These are phyloP conservation scores for Quercus lobata DNA, from an alignment of 331 rosid species.

Conservation along the genomic window DNA sequence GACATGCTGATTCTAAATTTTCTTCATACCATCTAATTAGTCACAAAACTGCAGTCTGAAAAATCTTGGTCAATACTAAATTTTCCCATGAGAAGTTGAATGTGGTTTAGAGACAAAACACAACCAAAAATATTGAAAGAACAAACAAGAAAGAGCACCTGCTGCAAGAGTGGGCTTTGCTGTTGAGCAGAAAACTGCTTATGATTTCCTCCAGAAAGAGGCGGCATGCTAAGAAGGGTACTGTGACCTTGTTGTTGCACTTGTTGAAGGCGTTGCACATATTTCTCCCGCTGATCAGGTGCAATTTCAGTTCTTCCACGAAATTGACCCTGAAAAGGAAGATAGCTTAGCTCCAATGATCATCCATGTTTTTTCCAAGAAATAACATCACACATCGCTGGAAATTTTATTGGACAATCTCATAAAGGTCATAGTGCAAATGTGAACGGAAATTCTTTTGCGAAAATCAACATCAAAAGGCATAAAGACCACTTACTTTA, in stretches of 20 bases:
- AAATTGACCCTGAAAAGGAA: conserved; percentile 58
- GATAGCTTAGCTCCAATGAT: conserved; percentile 14
- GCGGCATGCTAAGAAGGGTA: conserved; percentile 70
- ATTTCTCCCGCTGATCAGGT: conserved; percentile 95
- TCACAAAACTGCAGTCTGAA: no score
- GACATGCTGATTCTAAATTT: no score
- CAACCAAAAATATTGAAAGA: conserved; percentile 11
- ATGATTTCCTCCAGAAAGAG: conserved; percentile 74
- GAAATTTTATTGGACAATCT: background rate
- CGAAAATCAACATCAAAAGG: background rate
- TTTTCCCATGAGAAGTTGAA: background rate
- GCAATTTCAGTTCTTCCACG: conserved; percentile 96
- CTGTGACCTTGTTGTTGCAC: conserved; percentile 92
- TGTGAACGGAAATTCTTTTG: background rate
- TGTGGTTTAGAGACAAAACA: background rate
- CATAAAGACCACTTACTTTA: background rate
- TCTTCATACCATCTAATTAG: no score
- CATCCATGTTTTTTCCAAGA: no score
- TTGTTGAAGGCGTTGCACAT: conserved; percentile 90
- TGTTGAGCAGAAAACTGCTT: conserved; percentile 84
- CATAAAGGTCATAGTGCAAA: background rate
- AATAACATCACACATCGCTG: no score
- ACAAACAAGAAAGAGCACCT: conserved; percentile 39
- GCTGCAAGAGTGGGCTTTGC: conserved; percentile 85
- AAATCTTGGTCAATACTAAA: no score